These are phyloP conservation scores for Monosporascus sp. DNA, from an alignment of 2,329 filamentous ascomycete species.

Conservation along the genomic window DNA sequence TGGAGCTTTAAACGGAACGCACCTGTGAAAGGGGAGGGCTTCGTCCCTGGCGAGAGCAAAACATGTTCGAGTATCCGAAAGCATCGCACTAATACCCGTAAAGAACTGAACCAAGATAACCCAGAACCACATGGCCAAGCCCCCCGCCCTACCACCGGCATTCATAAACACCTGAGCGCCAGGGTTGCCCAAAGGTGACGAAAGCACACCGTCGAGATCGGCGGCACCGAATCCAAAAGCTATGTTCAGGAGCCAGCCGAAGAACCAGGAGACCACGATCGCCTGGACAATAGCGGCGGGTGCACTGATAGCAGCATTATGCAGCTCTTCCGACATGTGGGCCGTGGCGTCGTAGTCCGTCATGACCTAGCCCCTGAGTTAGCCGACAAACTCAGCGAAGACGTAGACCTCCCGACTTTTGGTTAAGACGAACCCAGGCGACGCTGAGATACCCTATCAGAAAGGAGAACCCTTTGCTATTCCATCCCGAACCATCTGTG, in stretches of 20 bases:
- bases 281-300: constrained; percentile 55
- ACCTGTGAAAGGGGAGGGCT: constrained; percentile 55
- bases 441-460: constrained; percentile 52
- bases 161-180: constrained; percentile 57
- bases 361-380: constrained; percentile 41
- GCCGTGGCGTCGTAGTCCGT: constrained; percentile 64
- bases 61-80: constrained; percentile 58
- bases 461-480: constrained; percentile 56
- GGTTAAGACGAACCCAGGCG: constrained; percentile 33
- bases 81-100: constrained; percentile 58
- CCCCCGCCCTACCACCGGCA: constrained; percentile 50
- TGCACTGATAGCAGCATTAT: constrained; percentile 55
- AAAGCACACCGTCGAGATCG: constrained; percentile 51
- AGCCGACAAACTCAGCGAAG: neutral
- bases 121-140: constrained; percentile 56
- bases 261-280: constrained; percentile 52
- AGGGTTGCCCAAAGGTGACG: constrained; percentile 54
- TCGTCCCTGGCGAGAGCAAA: constrained; percentile 57
- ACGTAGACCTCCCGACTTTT: neutral
- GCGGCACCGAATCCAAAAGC: constrained; percentile 58
- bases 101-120: constrained; percentile 61
- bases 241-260: constrained; percentile 60
- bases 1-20: constrained; percentile 10
- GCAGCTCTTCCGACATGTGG: constrained; percentile 64
- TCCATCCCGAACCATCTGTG: constrained; percentile 58